phyloP scores from a whole-genome alignment of 495 filamentous ascomycete genomes.

The Saxophila tyrrhenica region DNA sequence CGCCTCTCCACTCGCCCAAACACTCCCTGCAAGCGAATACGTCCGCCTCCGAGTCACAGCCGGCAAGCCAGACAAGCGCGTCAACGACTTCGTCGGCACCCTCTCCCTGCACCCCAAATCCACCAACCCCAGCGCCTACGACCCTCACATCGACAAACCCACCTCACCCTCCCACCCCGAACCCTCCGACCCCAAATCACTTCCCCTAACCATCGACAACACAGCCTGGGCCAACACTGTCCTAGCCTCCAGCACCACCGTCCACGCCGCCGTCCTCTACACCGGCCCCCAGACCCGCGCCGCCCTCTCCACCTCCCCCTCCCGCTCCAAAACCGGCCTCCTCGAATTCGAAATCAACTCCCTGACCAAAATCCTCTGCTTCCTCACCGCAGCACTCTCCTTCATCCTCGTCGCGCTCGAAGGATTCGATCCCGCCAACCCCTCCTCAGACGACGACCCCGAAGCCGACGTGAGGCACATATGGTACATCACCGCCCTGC shows the following conservation, averaged over 20 bases:
- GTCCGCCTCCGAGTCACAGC: constrained; percentile 65
- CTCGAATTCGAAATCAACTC: constrained; percentile 96
- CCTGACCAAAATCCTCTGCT: constrained; percentile 92
- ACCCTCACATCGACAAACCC: constrained; percentile 16
- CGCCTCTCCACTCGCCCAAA: constrained; percentile 73
- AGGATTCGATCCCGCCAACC: constrained; percentile 54
- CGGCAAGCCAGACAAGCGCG: constrained; percentile 77
- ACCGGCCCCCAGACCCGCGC: constrained; percentile 91
- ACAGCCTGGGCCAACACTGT: constrained; percentile 99
- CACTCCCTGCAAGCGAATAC: constrained; percentile 54
- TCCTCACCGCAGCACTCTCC: constrained; percentile 73
- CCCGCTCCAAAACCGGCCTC: constrained; percentile 83
- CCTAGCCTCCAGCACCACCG: constrained; percentile 80
- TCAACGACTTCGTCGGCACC: constrained; percentile 88
- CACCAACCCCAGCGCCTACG: constrained; percentile 14
- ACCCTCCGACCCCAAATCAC: constrained; percentile 36
- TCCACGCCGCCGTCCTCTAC: constrained; percentile 81
- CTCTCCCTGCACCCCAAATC: constrained; percentile 44
- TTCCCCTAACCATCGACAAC: constrained; percentile 81
- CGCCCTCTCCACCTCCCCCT: constrained; percentile 81
- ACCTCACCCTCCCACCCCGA: not conserved
- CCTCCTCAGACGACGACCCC: not conserved
- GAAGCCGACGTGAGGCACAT: constrained; percentile 32
- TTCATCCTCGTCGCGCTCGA: constrained; percentile 82
- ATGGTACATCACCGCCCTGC: constrained; percentile 94